phyloP scores from a whole-genome alignment of 1,284 basidiomycete genomes.

The Fomes fomentarius region DNA sequence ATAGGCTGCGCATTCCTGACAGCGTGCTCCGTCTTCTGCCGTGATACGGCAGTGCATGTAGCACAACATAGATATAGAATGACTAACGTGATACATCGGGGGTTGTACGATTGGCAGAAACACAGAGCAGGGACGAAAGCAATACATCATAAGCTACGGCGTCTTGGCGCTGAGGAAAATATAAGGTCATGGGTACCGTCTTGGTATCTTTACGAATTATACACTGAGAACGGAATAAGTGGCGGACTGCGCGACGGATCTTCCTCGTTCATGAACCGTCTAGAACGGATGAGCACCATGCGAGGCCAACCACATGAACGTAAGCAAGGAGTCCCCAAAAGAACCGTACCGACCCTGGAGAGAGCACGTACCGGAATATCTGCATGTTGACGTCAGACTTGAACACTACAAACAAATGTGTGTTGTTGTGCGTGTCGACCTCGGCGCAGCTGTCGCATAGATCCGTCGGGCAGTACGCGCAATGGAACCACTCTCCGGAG shows the following conservation, averaged over 20 bases:
- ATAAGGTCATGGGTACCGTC: neutral
- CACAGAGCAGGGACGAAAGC: slow-evolving; percentile 1
- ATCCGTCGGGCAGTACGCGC: slow-evolving; percentile 84
- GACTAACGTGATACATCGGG: slow-evolving; percentile 4
- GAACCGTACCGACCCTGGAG: too few relatives aligned
- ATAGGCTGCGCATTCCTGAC: too few relatives aligned
- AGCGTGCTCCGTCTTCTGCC: neutral
- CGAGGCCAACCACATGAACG: too few relatives aligned
- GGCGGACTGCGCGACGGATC: slow-evolving; percentile 55
- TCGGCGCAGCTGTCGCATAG: slow-evolving; percentile 80
- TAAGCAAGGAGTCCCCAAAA: too few relatives aligned
- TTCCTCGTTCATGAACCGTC: slow-evolving; percentile 63
- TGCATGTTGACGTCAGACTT: slow-evolving; percentile 54
- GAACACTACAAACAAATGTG: slow-evolving; percentile 85
- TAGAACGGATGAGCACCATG: slow-evolving; percentile 29
- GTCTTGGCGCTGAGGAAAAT: too few relatives aligned
- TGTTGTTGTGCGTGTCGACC: slow-evolving; percentile 78
- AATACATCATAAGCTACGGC: neutral
- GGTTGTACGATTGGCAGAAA: neutral
- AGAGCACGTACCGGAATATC: slow-evolving; percentile 26
- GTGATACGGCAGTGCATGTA: neutral
- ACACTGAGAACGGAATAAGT: slow-evolving; percentile 39
- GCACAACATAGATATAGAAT: neutral
- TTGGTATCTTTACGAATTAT: slow-evolving; percentile 16
- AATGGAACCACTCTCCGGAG: slow-evolving; percentile 84